Evolutionary conservation across 768 basidiomycete species (phyloP).

Genomic region (Pleurotus platypus): DNA sequence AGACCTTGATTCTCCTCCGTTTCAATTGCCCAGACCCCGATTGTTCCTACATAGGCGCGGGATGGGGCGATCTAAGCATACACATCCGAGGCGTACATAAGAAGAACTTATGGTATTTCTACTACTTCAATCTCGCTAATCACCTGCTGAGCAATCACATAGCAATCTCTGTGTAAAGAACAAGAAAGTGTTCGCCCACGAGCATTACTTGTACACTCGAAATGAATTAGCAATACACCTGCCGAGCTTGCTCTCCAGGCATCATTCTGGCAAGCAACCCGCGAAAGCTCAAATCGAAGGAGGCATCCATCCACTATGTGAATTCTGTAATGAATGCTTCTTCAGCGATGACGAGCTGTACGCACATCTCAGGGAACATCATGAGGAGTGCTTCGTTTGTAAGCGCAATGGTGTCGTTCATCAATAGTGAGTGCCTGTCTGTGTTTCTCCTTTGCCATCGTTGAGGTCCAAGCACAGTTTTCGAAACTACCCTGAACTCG

Average conservation of each 20-base stretch:
- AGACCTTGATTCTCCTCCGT: constrained; percentile 83
- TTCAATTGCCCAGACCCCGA: constrained; percentile 90
- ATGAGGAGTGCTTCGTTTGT: constrained; percentile 97
- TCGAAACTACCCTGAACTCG: constrained; percentile 73
- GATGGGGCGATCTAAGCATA: constrained; percentile 87
- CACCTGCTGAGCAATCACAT: background rate
- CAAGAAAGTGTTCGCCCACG: constrained; percentile 96
- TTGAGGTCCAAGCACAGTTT: constrained; percentile 46
- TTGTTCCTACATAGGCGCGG: constrained; percentile 80
- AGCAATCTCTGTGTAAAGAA: constrained; percentile 85
- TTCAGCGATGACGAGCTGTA: constrained; percentile 94
- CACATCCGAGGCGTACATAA: constrained; percentile 78
- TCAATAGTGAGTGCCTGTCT: constrained; percentile 68
- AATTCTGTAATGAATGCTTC: constrained; percentile 91
- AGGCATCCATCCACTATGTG: constrained; percentile 74
- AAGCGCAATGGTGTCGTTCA: constrained; percentile 75
- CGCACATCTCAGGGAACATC: constrained; percentile 86
- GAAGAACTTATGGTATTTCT: constrained; percentile 69
- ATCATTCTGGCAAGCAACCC: constrained; percentile 32
- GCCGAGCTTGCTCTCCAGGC: constrained; percentile 54
- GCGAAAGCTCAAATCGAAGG: constrained; percentile 61
- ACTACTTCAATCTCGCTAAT: background rate
- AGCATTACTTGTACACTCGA: constrained; percentile 79
- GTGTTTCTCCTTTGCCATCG: background rate
- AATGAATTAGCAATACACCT: constrained; percentile 65